A percentile compares a stretch with the other conserved stretches of the same genome.
These are phyloP conservation scores for Kluyveromyces lactis DNA, from an alignment of 805 yeast species.

Conservation along the genomic window DNA sequence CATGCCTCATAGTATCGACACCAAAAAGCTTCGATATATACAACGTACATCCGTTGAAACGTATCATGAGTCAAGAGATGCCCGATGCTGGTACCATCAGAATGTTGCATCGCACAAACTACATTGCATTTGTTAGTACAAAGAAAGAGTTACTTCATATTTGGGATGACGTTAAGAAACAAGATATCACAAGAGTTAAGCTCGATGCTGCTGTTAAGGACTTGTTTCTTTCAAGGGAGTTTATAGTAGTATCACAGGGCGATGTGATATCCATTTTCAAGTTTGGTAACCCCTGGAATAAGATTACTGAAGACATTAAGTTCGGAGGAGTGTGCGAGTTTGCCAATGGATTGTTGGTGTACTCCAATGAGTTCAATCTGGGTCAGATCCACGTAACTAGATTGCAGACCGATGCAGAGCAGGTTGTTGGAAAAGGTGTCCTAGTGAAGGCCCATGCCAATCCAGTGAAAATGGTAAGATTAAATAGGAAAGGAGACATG, in stretches of 20 bases:
- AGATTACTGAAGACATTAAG: constrained; percentile 14
- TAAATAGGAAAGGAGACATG: constrained; percentile 69
- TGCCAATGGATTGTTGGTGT: constrained; percentile 19
- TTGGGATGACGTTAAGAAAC: constrained; percentile 86
- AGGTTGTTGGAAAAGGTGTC: constrained; percentile 11
- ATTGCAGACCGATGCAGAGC: constrained; percentile 13
- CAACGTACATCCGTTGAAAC: constrained; percentile 70
- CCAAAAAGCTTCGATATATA: constrained; percentile 78
- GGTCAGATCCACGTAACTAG: constrained; percentile 27
- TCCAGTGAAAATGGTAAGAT: constrained; percentile 54
- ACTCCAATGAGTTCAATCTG: constrained; percentile 17
- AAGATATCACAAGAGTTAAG: constrained; percentile 63
- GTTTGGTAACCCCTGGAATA: constrained; percentile 62
- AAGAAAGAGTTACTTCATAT: constrained; percentile 76
- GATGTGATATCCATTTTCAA: constrained; percentile 66
- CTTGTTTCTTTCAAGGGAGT: constrained; percentile 64
- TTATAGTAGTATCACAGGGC: constrained; percentile 61
- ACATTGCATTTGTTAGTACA: constrained; percentile 84
- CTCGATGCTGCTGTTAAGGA: constrained; percentile 69
- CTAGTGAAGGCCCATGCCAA: constrained; percentile 80
- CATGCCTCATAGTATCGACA: constrained; percentile 80
- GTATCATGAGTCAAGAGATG: constrained; percentile 6
- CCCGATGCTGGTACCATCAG: constrained; percentile 28
- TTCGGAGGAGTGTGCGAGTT: constrained; percentile 20
- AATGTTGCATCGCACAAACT: constrained; percentile 88